Evolutionary conservation across 768 basidiomycete species (phyloP).

Genomic region (Cantharellus cinnabarinus): DNA sequence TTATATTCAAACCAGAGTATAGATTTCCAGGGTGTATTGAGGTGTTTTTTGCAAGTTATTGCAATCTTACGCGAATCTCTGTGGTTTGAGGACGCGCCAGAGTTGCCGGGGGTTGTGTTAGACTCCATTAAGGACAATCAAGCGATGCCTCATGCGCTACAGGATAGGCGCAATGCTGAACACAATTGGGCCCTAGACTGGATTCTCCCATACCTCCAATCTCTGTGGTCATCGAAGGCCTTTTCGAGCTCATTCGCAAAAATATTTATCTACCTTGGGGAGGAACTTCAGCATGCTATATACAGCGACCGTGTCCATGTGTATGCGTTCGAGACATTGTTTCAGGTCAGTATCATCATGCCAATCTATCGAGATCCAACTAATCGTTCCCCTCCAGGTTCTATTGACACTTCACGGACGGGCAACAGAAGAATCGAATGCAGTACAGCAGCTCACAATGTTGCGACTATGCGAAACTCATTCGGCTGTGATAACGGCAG

Average conservation of each 20-base stretch:
- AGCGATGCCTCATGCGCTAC: conserved; percentile 5
- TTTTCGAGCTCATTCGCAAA: conserved; percentile 54
- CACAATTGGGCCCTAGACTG: conserved; percentile 33
- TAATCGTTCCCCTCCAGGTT: no score
- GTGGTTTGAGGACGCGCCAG: conserved; percentile 51
- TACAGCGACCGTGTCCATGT: conserved; percentile 36
- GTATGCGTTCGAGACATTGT: conserved; percentile 35
- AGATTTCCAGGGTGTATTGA: conserved; percentile 44
- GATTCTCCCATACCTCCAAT: conserved; percentile 42
- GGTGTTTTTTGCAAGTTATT: conserved; percentile 37
- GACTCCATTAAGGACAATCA: conserved; percentile 67
- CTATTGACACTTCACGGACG: no score
- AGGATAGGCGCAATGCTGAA: not conserved
- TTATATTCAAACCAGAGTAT: not conserved
- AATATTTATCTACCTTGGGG: conserved; percentile 52
- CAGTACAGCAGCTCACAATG: no score
- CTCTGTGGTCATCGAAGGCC: conserved; percentile 27
- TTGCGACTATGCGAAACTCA: no score
- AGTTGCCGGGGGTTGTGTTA: conserved; percentile 61
- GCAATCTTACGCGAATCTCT: conserved; percentile 33
- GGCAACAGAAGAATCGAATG: no score
- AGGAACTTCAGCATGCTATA: conserved; percentile 61
- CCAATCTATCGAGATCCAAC: no score
- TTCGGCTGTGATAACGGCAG: no score
- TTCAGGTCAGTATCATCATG: conserved; percentile 30